A percentile compares a stretch with the other conserved stretches of the same genome.
Evolutionary conservation across 2,329 filamentous ascomycete genomes (phyloP).

Genomic region (Zymoseptoria pseudotritici): DNA sequence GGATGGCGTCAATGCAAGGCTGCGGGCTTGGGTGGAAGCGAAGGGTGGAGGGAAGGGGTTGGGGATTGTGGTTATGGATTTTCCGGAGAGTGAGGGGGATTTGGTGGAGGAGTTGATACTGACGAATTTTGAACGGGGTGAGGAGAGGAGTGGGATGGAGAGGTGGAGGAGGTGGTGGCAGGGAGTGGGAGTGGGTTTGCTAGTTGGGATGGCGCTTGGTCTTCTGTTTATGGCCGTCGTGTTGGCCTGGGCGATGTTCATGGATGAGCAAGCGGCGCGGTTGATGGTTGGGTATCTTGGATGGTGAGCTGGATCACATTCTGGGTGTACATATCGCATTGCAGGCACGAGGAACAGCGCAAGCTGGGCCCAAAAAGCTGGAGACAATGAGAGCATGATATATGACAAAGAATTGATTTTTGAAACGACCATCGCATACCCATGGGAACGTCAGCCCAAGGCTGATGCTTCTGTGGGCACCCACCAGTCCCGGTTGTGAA

Average conservation of each 20-base stretch:
- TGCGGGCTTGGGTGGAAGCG: conserved; percentile 28
- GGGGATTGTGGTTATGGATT: conserved; percentile 33
- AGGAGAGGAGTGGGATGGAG: no score
- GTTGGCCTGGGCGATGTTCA: neutral
- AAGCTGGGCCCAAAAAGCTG: neutral
- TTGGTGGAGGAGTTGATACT: conserved; percentile 35
- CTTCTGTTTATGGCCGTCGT: neutral
- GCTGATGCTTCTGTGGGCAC: no score
- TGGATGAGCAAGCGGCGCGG: neutral
- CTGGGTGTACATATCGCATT: neutral
- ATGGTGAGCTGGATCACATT: neutral
- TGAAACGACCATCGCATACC: neutral
- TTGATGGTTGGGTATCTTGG: neutral
- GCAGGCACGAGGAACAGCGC: neutral
- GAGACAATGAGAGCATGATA: neutral
- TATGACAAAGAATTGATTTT: neutral
- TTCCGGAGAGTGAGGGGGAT: conserved; percentile 34
- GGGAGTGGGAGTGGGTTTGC: neutral
- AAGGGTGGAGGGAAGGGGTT: conserved; percentile 24
- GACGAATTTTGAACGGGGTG: conserved; percentile 30
- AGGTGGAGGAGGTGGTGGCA: neutral
- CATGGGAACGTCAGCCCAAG: no score
- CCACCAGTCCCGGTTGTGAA: no score
- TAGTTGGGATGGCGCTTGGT: neutral
- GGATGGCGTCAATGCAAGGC: conserved; percentile 37